These are phyloP conservation scores for Lasiodiplodia hormozganensis DNA, from an alignment of 2,329 filamentous ascomycete genomes.

Conservation along the genomic window DNA sequence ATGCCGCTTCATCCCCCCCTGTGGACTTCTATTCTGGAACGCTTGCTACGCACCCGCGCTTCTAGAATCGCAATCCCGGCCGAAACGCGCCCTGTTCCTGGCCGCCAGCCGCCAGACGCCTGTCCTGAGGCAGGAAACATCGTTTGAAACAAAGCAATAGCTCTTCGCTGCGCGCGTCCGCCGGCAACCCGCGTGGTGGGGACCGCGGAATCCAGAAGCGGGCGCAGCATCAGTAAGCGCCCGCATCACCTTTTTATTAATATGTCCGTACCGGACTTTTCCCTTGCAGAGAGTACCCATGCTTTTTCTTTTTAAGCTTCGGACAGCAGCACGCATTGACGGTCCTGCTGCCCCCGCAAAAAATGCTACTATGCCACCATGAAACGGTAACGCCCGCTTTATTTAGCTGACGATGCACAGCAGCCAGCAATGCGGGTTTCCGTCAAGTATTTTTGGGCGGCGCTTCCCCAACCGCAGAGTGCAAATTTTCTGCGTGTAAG, in stretches of 20 bases:
- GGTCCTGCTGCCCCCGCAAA: conserved; percentile 2
- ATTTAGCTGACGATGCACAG: neutral
- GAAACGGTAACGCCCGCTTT: neutral
- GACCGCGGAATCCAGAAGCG: conserved; percentile 2
- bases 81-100: conserved; percentile 13
- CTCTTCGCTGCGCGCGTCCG: neutral
- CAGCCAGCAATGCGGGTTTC: neutral
- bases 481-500: neutral
- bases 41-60: neutral
- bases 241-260: neutral
- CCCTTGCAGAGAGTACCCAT: neutral
- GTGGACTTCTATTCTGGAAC: conserved; percentile 9
- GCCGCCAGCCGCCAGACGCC: neutral
- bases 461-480: neutral
- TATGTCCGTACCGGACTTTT: neutral
- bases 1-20: neutral
- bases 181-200: neutral
- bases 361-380: neutral
- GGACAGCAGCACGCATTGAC: conserved; percentile 20
- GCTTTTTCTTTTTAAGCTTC: conserved; percentile 1
- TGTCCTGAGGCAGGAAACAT: conserved; percentile 12
- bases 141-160: conserved; percentile 7
- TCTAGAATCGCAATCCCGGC: neutral
- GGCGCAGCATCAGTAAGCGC: conserved; percentile 21
- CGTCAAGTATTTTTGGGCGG: conserved; percentile 8